These are phyloP conservation scores for Malassezia equina DNA, from an alignment of 1,284 basidiomycete species.

Conservation along the genomic window DNA sequence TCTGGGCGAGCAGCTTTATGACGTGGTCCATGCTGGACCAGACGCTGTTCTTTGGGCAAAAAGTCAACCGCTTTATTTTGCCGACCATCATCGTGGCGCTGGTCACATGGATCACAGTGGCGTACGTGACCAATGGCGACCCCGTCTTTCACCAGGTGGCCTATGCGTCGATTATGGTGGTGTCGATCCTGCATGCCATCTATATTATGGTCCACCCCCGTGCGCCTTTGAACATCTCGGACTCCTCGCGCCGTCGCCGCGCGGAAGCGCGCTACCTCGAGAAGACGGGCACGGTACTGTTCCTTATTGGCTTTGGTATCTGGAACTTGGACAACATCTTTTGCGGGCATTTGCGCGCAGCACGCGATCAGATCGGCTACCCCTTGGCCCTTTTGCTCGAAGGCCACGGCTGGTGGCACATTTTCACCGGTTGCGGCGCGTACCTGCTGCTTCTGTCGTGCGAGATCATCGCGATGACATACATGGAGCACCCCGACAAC, in stretches of 20 bases:
- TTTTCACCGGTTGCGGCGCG: constrained; percentile 52
- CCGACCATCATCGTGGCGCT: constrained; percentile 18
- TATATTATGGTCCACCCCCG: constrained; percentile 28
- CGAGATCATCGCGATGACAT: constrained; percentile 20
- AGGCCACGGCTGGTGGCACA: constrained; percentile 52
- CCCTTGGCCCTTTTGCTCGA: constrained; percentile 31
- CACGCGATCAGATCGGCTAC: constrained; percentile 27
- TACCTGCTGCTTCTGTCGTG: constrained; percentile 49
- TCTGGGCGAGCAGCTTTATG: constrained; percentile 34
- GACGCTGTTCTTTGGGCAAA: constrained; percentile 13
- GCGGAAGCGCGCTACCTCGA: constrained; percentile 13
- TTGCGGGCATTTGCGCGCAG: constrained; percentile 41
- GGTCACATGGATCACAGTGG: constrained; percentile 27
- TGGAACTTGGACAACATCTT: constrained; percentile 55
- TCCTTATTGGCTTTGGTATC: constrained; percentile 50
- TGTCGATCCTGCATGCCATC: constrained; percentile 34
- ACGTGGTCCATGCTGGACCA: constrained; percentile 38
- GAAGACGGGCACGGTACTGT: constrained; percentile 34
- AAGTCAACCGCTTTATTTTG: constrained; percentile 16
- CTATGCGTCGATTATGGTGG: constrained; percentile 44
- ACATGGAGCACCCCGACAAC: constrained; percentile 29
- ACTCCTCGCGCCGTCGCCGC: constrained; percentile 6
- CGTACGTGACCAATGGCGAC: constrained; percentile 51
- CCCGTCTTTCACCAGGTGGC: constrained; percentile 53
- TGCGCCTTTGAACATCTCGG: constrained; percentile 20